Evolutionary conservation across 768 basidiomycete species (phyloP), one percentile per base, ranked within the genome.

Genomic region (Inosperma sp.): DNA sequence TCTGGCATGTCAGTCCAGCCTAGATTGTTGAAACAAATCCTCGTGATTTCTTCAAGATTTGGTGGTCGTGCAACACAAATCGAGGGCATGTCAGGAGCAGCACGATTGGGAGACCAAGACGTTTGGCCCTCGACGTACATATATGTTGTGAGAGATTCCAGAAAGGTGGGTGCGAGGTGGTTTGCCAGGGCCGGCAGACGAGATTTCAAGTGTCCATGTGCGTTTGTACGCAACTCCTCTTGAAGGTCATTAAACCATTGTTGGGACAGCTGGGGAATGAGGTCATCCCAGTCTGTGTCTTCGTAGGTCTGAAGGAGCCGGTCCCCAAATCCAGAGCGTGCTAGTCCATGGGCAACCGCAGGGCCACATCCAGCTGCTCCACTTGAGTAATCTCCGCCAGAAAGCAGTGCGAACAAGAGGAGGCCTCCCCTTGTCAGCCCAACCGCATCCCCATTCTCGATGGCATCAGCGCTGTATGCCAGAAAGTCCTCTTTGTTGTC

Each of bases 371-470:
- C 71, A 5, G 62, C 56, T 3, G 80, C 62, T 19, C 79, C 79
- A 8, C 64, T 75, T 14, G 79, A 71, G 55, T 87, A 87, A 59
- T 87, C 84, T 3, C 84, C 84, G 0, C 86, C 84, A 10, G 75
- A 73, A n/a, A 86, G 67, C 4, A 86, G 68, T 3, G 76, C 83
- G 13, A 84, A 75, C 5, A 86, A 72, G 43, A 84, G 73, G 39
- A 81, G 71, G 9, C 82, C 81, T 30, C 73, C 67, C n/a, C 43
- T 45, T 14, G 52, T 52, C 13, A 59, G 39, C 4, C 31, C 21
- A 25, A 29, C 23, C 14, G 19, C 41, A 25, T 36, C 12, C 3
- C 7, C 26, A 25, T 43, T 43, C 26, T 43, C 30, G 8, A 48
- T 34, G 9, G 19, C 31, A 17, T 48, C 33, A 33, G 33, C 30